These are phyloP conservation scores for Akebia trifoliata DNA, from an alignment of 164 flowering plant genomes.

Conservation along the genomic window DNA sequence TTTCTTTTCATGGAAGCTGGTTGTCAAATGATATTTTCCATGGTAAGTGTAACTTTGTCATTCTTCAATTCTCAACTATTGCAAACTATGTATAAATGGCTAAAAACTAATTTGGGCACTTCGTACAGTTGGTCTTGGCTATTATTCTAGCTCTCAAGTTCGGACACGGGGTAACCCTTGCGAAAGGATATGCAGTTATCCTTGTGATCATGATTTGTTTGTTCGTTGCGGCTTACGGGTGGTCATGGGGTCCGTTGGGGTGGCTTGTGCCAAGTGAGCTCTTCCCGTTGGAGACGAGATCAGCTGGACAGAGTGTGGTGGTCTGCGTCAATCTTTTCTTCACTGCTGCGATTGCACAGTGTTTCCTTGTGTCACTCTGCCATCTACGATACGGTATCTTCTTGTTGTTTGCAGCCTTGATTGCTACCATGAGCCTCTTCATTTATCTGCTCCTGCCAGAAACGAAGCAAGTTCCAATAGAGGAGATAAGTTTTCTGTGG, in stretches of 20 bases:
- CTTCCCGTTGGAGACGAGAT: conserved; percentile 81
- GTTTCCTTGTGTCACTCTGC: conserved; percentile 66
- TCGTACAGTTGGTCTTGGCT: conserved; percentile 52
- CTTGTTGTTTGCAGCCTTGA: conserved; percentile 67
- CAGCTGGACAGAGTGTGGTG: conserved; percentile 81
- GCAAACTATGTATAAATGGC: not conserved
- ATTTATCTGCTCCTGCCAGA: conserved; percentile 83
- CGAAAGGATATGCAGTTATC: conserved; percentile 46
- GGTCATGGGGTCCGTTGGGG: conserved; percentile 79
- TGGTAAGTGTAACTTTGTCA: conserved; percentile 36
- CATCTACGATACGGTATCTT: conserved; percentile 80
- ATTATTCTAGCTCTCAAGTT: conserved; percentile 59
- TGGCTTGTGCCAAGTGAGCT: conserved; percentile 97
- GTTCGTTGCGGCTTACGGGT: too few relatives aligned
- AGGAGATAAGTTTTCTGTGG: conserved; percentile 61
- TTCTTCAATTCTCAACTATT: not conserved
- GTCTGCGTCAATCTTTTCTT: conserved; percentile 76
- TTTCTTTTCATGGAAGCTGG: conserved; percentile 84
- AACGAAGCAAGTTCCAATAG: conserved; percentile 90
- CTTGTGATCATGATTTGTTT: conserved; percentile 63
- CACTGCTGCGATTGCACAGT: conserved; percentile 75
- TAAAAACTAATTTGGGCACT: not conserved
- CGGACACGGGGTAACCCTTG: conserved; percentile 51
- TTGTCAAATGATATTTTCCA: conserved; percentile 59
- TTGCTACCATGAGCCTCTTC: conserved; percentile 59